phyloP scores from a whole-genome alignment of 192 early-diverging fungal genomes.

The Spinellus fusiger region DNA sequence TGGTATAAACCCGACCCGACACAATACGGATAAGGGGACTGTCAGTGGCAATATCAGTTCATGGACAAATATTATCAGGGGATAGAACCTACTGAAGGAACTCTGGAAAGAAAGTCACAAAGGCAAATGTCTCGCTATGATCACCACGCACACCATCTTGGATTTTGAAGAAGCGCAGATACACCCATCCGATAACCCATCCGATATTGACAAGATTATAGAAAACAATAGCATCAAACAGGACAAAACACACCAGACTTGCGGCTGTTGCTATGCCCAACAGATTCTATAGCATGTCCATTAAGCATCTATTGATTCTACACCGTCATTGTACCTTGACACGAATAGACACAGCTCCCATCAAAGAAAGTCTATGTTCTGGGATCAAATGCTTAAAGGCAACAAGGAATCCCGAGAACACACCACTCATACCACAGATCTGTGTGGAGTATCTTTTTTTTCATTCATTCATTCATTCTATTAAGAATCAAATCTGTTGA shows the following conservation, averaged over 20 bases:
- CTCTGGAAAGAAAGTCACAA: constrained; percentile 89
- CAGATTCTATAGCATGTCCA: constrained; percentile 30
- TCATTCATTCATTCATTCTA: background rate
- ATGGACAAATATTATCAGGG: background rate
- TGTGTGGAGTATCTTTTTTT: constrained; percentile 44
- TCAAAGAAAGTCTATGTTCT: constrained; percentile 70
- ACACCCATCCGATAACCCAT: constrained; percentile 70
- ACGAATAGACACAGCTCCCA: constrained; percentile 61
- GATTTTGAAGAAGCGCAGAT: constrained; percentile 78
- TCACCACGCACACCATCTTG: constrained; percentile 81
- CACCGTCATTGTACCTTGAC: constrained; percentile 51
- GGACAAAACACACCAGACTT: constrained; percentile 37
- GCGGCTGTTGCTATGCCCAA: constrained; percentile 36
- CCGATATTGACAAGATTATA: constrained; percentile 72
- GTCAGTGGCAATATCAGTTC: background rate
- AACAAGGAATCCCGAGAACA: constrained; percentile 72
- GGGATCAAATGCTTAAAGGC: constrained; percentile 89
- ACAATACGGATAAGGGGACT: constrained; percentile 59
- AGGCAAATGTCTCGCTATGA: constrained; percentile 84
- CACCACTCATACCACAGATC: constrained; percentile 65
- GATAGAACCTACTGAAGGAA: constrained; percentile 52
- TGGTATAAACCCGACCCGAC: too few relatives aligned
- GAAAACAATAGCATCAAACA: constrained; percentile 47
- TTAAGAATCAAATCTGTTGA: background rate
- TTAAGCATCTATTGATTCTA: background rate